These are phyloP conservation scores for Dacryopinax spathularia DNA, from an alignment of 768 basidiomycete genomes.

Conservation along the genomic window DNA sequence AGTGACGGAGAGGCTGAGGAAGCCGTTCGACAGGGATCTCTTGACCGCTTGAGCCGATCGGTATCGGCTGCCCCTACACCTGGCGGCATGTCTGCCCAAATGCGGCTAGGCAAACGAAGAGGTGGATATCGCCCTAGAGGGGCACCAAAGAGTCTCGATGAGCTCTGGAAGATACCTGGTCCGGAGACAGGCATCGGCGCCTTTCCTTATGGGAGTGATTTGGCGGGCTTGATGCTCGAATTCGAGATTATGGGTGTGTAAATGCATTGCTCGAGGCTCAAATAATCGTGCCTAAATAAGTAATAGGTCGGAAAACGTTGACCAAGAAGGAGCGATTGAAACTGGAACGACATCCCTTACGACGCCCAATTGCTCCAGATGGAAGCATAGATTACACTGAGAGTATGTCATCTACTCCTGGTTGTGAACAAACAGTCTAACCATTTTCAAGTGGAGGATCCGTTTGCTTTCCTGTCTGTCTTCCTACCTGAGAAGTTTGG, in stretches of 20 bases:
- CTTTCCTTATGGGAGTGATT: conserved; percentile 56
- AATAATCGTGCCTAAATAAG: neutral
- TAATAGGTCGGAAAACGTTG: conserved; percentile 34
- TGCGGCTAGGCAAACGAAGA: neutral
- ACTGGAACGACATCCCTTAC: conserved; percentile 43
- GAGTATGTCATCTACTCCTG: neutral
- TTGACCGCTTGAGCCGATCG: neutral
- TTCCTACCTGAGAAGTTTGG: conserved; percentile 7
- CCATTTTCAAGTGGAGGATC: conserved; percentile 8
- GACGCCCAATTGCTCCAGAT: conserved; percentile 58
- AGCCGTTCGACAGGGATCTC: neutral
- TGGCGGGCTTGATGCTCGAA: conserved; percentile 56
- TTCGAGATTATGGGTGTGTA: conserved; percentile 59
- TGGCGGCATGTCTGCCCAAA: neutral
- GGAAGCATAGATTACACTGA: conserved; percentile 47
- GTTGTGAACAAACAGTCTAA: neutral
- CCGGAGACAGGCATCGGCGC: conserved; percentile 59
- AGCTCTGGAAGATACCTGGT: conserved; percentile 60
- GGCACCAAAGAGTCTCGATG: conserved; percentile 30
- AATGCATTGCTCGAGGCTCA: neutral
- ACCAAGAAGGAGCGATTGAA: conserved; percentile 69
- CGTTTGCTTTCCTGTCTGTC: conserved; percentile 2
- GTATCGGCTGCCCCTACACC: neutral
- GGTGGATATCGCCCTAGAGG: neutral
- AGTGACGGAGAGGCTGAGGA: neutral